Conservation (phyloP, 192 early-diverging fungal species). For the Umbelopsis sp. region DNA sequence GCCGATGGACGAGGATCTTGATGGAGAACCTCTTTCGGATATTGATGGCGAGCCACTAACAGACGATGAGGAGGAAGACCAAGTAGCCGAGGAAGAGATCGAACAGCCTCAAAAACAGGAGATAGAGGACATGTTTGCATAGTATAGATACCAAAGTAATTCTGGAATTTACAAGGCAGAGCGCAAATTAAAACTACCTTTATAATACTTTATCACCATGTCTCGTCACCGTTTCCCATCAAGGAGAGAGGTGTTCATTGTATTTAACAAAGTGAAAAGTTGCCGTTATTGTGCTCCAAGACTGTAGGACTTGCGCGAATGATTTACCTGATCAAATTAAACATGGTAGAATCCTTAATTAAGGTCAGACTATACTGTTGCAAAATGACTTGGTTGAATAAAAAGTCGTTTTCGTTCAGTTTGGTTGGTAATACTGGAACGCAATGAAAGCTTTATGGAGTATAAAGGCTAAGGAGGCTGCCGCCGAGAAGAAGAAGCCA, state of each 20-base stretch:
- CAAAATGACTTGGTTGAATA: not conserved
- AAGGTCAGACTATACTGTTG: not conserved
- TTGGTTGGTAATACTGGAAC: not conserved
- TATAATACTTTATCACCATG: no score
- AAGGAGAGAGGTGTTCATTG: no score
- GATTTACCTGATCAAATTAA: no score
- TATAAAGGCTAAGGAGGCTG: constrained; percentile 78
- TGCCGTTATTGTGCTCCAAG: no score
- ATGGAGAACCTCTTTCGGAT: constrained; percentile 50
- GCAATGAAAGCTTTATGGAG: constrained; percentile 89
- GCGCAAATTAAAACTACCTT: no score
- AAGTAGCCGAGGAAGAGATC: not conserved
- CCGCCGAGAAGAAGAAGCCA: constrained; percentile 73
- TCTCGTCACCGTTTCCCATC: no score
- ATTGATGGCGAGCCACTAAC: constrained; percentile 53
- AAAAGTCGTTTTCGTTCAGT: not conserved
- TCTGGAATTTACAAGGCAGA: not conserved
- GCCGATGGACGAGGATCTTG: constrained; percentile 47
- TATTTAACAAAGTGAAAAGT: no score
- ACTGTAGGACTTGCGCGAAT: no score
- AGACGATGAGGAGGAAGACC: constrained; percentile 39
- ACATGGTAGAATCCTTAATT: no score
- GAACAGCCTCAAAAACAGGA: not conserved
- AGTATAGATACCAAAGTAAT: not conserved
- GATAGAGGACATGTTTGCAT: constrained; percentile 29